phyloP scores from a whole-genome alignment of 78 protist genomes.

The Dictyostelium brefeldianum region DNA sequence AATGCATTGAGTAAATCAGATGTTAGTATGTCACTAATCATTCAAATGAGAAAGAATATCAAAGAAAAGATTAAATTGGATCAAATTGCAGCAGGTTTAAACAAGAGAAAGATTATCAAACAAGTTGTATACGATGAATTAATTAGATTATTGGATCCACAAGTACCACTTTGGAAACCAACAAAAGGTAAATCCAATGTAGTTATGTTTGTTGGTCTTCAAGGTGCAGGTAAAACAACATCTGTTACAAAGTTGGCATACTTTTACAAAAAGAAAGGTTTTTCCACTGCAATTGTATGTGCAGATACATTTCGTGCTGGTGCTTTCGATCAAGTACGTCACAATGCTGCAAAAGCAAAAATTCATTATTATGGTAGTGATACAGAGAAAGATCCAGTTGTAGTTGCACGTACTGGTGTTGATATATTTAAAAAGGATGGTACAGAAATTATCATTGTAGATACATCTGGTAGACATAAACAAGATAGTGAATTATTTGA shows the following conservation, averaged over 20 bases:
- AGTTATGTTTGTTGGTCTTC: slow-evolving; percentile 99
- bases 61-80: slow-evolving; percentile 81
- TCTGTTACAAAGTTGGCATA: slow-evolving; percentile 93
- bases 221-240: slow-evolving; percentile 89
- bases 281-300: slow-evolving; percentile 96
- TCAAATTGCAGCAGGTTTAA: slow-evolving; percentile 92
- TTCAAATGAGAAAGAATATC: slow-evolving; percentile 87
- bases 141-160: slow-evolving; percentile 94
- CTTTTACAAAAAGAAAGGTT: slow-evolving; percentile 96
- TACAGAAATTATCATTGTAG: slow-evolving; percentile 98
- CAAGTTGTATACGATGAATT: slow-evolving; percentile 93
- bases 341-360: slow-evolving; percentile 97
- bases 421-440: slow-evolving; percentile 89
- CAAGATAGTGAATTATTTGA: slow-evolving; percentile 97
- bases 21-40: slow-evolving; percentile 91
- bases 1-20: slow-evolving; percentile 94
- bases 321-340: slow-evolving; percentile 99
- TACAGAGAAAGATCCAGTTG: slow-evolving; percentile 96
- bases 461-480: slow-evolving; percentile 98
- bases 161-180: slow-evolving; percentile 91
- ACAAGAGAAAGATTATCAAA: slow-evolving; percentile 89
- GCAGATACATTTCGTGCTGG: slow-evolving; percentile 99
- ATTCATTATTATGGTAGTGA: slow-evolving; percentile 97
- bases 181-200: slow-evolving; percentile 94
- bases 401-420: slow-evolving; percentile 97